Evolutionary conservation across 371 early-diverging fungal genomes (phyloP).

Genomic region (Mucor mucedo): DNA sequence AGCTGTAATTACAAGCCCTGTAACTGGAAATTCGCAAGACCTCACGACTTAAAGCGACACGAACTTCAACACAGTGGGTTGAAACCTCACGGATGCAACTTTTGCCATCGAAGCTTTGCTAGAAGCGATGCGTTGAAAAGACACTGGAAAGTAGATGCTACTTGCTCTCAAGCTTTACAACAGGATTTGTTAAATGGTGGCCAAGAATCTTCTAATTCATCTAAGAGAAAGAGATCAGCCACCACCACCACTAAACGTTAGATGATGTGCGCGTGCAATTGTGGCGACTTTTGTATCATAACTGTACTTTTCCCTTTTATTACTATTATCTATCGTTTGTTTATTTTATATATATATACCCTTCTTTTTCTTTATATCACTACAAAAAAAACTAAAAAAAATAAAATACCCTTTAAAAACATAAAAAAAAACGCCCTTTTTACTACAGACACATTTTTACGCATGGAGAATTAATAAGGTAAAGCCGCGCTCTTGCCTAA

Average conservation of each 20-base stretch:
- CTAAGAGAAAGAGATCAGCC: constrained; percentile 4
- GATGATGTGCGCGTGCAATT: no score
- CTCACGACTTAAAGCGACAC: constrained; percentile 86
- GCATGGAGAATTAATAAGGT: background rate
- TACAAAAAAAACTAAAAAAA: background rate
- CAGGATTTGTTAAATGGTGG: constrained; percentile 6
- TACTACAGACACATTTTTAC: background rate
- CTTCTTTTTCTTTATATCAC: background rate
- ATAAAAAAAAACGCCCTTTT: background rate
- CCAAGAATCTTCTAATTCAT: background rate
- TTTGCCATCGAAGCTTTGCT: constrained; percentile 73
- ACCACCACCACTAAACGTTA: background rate
- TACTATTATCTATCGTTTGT: background rate
- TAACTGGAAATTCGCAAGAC: constrained; percentile 63
- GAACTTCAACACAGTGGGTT: constrained; percentile 63
- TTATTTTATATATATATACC: background rate
- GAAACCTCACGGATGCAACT: constrained; percentile 61
- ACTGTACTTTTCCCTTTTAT: background rate
- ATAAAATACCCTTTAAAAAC: background rate
- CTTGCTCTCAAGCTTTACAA: constrained; percentile 20
- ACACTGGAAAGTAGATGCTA: constrained; percentile 43
- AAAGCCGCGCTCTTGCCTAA: background rate
- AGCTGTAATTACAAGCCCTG: constrained; percentile 61
- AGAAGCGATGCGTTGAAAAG: constrained; percentile 74
- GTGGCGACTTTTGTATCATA: background rate